These are phyloP conservation scores for Aegilops umbellulata DNA, from an alignment of 176 grass and related monocot genomes.

Conservation along the genomic window DNA sequence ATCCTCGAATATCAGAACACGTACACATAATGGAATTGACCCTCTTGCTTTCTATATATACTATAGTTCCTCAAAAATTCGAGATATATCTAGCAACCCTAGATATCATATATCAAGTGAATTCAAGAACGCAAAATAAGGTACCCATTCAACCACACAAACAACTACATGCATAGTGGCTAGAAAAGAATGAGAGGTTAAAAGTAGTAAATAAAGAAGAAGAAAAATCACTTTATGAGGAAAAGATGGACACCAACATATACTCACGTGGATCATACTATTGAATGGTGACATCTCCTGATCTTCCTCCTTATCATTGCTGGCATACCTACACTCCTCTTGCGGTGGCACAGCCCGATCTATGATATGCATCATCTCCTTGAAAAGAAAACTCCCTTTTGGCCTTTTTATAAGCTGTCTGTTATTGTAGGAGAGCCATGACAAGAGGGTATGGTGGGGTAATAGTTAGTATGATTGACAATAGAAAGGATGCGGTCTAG, in stretches of 20 bases:
- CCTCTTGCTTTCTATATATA: background rate
- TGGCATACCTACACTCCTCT: background rate
- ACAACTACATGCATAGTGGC: background rate
- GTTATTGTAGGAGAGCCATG: background rate
- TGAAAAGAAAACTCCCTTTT: background rate
- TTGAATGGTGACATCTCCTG: background rate
- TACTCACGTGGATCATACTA: slow-evolving; percentile 3
- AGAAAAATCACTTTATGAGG: background rate
- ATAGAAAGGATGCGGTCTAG: background rate
- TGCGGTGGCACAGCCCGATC: background rate
- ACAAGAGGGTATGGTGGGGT: background rate
- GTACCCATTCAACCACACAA: background rate
- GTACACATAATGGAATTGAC: background rate
- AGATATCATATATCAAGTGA: background rate
- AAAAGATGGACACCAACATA: background rate
- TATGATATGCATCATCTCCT: no score
- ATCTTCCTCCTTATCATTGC: background rate
- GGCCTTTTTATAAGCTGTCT: background rate
- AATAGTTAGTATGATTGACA: background rate
- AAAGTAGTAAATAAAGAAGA: background rate
- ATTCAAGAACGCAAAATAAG: background rate
- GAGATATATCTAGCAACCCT: background rate
- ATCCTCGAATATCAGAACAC: background rate
- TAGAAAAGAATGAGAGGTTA: background rate
- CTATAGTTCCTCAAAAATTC: background rate